These are phyloP conservation scores for Pulveroboletus sp. DNA, from an alignment of 768 basidiomycete species.

Conservation along the genomic window DNA sequence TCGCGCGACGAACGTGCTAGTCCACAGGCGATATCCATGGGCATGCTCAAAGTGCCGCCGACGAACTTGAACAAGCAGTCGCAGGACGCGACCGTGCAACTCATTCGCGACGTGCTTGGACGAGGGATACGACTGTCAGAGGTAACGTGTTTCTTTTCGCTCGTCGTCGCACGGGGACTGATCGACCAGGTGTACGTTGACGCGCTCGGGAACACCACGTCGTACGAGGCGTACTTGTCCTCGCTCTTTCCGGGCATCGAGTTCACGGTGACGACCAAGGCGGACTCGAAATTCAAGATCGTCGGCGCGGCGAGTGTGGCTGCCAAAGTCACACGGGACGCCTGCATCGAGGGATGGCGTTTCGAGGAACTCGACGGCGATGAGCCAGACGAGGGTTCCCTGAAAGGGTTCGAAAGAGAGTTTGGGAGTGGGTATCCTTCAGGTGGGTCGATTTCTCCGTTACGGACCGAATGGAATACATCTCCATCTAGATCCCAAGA, in stretches of 20 bases:
- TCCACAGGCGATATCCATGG: constrained; percentile 85
- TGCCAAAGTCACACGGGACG: constrained; percentile 94
- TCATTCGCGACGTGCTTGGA: constrained; percentile 84
- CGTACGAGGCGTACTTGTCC: constrained; percentile 82
- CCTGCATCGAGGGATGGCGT: constrained; percentile 81
- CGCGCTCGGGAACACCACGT: constrained; percentile 82
- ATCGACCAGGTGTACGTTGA: constrained; percentile 82
- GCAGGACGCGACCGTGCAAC: constrained; percentile 82
- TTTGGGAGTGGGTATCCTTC: constrained; percentile 91
- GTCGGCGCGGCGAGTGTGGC: constrained; percentile 98
- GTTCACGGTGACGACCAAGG: constrained; percentile 90
- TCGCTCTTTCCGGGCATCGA: constrained; percentile 75
- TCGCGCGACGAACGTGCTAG: constrained; percentile 43
- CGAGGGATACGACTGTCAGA: constrained; percentile 77
- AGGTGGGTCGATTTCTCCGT: constrained; percentile 55
- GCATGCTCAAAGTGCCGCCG: constrained; percentile 84
- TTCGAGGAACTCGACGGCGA: constrained; percentile 57
- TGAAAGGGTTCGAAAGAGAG: constrained; percentile 30
- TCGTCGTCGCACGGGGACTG: background rate
- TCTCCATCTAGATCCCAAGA: constrained; percentile 74
- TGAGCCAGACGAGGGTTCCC: background rate
- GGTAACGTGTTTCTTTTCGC: constrained; percentile 36
- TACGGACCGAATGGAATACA: background rate
- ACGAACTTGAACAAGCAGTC: constrained; percentile 85
- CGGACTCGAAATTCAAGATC: constrained; percentile 94